Percentiles rank a stretch among this genome's conserved stretches.
These are phyloP conservation scores for Byssothecium circinans DNA, from an alignment of 2,329 filamentous ascomycete species.

Conservation along the genomic window DNA sequence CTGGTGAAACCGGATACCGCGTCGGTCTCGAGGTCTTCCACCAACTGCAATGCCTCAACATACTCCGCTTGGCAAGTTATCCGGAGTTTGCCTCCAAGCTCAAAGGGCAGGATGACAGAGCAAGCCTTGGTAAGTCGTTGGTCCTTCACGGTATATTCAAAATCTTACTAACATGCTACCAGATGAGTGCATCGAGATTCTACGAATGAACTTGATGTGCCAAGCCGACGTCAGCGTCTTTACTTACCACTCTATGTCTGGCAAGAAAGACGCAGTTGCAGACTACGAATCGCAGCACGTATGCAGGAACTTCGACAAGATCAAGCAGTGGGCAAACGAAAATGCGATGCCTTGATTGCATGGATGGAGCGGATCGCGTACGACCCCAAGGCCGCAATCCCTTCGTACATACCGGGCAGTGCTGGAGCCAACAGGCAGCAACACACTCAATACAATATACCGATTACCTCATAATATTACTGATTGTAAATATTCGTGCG, in stretches of 20 bases:
- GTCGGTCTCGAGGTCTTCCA: slow-evolving; percentile 63
- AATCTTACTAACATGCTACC: not conserved
- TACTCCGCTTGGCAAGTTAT: slow-evolving; percentile 39
- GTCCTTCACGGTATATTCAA: slow-evolving; percentile 26
- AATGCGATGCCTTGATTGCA: slow-evolving; percentile 32
- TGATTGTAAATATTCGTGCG: too few relatives aligned
- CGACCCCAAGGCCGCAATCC: too few relatives aligned
- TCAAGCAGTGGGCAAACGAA: slow-evolving; percentile 36
- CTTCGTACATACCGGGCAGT: too few relatives aligned
- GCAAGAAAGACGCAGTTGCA: slow-evolving; percentile 29
- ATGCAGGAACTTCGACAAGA: slow-evolving; percentile 38
- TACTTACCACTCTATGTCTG: slow-evolving; percentile 29
- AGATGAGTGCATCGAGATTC: slow-evolving; percentile 43
- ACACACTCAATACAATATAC: too few relatives aligned
- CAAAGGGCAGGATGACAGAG: slow-evolving; percentile 29
- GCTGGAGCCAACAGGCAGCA: too few relatives aligned
- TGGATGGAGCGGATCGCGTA: too few relatives aligned
- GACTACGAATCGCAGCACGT: slow-evolving; percentile 39
- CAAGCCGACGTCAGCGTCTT: slow-evolving; percentile 39
- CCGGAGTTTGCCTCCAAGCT: slow-evolving; percentile 36
- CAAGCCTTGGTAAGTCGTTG: slow-evolving; percentile 32
- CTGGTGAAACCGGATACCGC: slow-evolving; percentile 61
- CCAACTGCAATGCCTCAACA: slow-evolving; percentile 45
- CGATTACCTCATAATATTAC: too few relatives aligned
- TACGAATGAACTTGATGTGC: slow-evolving; percentile 43